A percentile compares a stretch with the other conserved stretches of the same genome.
Conservation (phyloP, 2,329 filamentous ascomycete genomes). For the Penicillium digitatum region DNA sequence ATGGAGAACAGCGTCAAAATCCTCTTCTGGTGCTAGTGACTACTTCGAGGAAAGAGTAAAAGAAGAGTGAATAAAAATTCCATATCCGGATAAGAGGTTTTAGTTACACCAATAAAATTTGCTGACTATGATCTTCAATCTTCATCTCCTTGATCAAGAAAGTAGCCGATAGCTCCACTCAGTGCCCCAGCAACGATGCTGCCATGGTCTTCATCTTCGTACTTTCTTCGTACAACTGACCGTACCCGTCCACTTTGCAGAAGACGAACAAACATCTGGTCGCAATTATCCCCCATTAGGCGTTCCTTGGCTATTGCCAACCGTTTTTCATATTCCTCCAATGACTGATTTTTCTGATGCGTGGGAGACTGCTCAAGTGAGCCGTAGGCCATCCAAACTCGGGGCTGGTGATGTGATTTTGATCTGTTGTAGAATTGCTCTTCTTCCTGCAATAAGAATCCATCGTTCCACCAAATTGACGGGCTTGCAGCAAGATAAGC, state of each 20-base stretch:
- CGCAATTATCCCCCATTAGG: slow-evolving; percentile 28
- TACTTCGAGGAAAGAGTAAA: not conserved
- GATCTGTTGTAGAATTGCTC: slow-evolving; percentile 22
- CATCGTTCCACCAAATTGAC: slow-evolving; percentile 48
- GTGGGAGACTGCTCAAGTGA: slow-evolving; percentile 34
- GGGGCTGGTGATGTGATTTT: slow-evolving; percentile 9
- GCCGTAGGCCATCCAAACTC: slow-evolving; percentile 36
- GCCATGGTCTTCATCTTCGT: slow-evolving; percentile 33
- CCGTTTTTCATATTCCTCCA: slow-evolving; percentile 31
- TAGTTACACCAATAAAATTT: not conserved
- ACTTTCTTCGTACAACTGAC: slow-evolving; percentile 17
- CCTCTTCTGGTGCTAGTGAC: too few species aligned
- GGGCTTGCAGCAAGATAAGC: slow-evolving; percentile 47
- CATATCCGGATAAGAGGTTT: not conserved
- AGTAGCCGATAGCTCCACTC: slow-evolving; percentile 22
- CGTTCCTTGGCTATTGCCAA: slow-evolving; percentile 10
- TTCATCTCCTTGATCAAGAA: slow-evolving; percentile 9
- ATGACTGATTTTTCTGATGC: slow-evolving; percentile 26
- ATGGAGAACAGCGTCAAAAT: not conserved
- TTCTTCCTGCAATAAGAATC: slow-evolving; percentile 38
- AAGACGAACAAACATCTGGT: slow-evolving; percentile 20
- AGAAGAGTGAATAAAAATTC: not conserved
- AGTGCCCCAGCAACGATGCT: slow-evolving; percentile 30
- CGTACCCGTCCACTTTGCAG: slow-evolving; percentile 9
- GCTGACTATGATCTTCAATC: not conserved